Evolutionary conservation across 2,329 filamentous ascomycete species (phyloP).

Genomic region (Calonectria naviculata): DNA sequence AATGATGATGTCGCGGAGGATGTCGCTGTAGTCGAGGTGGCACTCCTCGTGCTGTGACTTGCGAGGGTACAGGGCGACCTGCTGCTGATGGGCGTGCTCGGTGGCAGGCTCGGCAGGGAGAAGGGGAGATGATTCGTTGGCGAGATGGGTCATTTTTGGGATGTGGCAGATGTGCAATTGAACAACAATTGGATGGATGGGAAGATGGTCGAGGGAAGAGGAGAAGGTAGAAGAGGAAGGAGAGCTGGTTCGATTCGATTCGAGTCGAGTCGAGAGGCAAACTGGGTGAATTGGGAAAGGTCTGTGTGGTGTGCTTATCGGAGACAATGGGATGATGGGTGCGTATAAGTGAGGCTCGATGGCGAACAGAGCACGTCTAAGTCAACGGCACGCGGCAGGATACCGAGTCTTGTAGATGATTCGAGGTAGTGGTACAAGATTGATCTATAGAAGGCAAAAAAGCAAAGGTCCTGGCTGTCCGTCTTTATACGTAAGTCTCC

Average conservation of each 20-base stretch:
- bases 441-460: conserved; percentile 3
- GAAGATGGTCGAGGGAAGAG: not conserved
- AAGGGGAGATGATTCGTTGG: conserved; percentile 47
- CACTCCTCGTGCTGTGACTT: conserved; percentile 35
- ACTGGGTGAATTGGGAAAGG: not conserved
- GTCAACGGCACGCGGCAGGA: not conserved
- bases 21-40: conserved; percentile 51
- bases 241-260: not conserved
- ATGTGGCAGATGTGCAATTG: not conserved
- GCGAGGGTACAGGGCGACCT: conserved; percentile 36
- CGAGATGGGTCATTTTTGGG: conserved; percentile 37
- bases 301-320: conserved; percentile 10
- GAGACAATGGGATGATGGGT: conserved; percentile 5
- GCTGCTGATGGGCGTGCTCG: conserved; percentile 41
- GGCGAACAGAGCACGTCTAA: not conserved
- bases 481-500: conserved; percentile 1
- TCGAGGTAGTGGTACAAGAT: conserved; percentile 1
- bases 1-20: conserved; percentile 75
- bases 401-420: not conserved
- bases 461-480: not conserved
- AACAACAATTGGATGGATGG: not conserved
- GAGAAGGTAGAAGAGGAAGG: no score
- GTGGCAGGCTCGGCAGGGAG: conserved; percentile 44
- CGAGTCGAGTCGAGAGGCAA: not conserved
- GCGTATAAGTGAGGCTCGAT: conserved; percentile 4